These are phyloP conservation scores for Toxicodendron radicans DNA, from an alignment of 345 rosid species.

Conservation along the genomic window DNA sequence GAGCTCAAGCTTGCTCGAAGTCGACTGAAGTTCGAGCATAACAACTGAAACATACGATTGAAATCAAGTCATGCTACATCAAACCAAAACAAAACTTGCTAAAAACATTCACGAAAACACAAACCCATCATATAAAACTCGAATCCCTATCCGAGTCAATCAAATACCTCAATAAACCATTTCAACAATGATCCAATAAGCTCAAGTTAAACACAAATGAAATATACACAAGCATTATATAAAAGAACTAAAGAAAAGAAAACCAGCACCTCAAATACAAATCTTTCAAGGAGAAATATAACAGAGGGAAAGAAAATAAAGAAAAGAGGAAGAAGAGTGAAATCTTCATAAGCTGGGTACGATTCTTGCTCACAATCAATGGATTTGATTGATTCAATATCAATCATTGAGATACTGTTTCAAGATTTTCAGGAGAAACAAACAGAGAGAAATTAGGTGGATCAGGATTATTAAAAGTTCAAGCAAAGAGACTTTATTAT, in stretches of 20 bases:
- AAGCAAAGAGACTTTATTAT: not conserved
- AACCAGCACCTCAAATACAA: constrained; percentile 73
- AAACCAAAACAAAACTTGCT: not conserved
- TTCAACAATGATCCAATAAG: not conserved
- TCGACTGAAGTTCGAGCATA: too few relatives aligned
- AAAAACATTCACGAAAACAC: not conserved
- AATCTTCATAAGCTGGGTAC: constrained; percentile 73
- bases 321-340: constrained; percentile 63
- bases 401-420: constrained; percentile 23
- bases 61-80: constrained; percentile 5
- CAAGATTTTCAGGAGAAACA: constrained; percentile 20
- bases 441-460: constrained; percentile 1
- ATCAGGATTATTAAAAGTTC: constrained; percentile 14
- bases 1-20: too few relatives aligned
- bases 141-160: constrained; percentile 17
- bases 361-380: constrained; percentile 78
- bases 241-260: too few relatives aligned
- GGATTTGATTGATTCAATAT: constrained; percentile 34
- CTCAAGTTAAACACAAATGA: constrained; percentile 3
- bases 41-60: too few relatives aligned
- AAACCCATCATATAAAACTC: not conserved
- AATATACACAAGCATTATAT: not conserved
- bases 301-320: constrained; percentile 71
- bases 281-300: constrained; percentile 83
- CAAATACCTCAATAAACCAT: not conserved